These are phyloP conservation scores for Phialophora expanda DNA, from an alignment of 2,329 filamentous ascomycete species.

Conservation along the genomic window DNA sequence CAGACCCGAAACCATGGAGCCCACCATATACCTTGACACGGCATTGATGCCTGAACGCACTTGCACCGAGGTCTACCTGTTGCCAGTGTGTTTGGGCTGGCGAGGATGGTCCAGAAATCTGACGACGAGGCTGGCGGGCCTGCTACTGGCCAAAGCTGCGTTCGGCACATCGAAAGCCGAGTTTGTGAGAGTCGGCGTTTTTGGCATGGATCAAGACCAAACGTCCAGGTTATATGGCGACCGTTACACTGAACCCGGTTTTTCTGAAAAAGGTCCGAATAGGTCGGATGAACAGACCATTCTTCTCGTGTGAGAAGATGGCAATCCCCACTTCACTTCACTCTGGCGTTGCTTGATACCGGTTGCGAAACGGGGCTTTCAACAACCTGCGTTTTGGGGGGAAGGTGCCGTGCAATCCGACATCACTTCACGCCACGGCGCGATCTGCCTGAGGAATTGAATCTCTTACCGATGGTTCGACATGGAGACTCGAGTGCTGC, in stretches of 20 bases:
- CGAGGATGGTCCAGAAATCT: constrained; percentile 2
- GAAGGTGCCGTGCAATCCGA: too few species aligned
- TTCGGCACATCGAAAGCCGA: background rate
- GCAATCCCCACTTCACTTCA: background rate
- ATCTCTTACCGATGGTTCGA: too few species aligned
- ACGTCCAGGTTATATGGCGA: background rate
- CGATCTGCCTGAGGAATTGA: too few species aligned
- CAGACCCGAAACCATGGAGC: constrained; percentile 2
- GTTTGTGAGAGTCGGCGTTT: background rate
- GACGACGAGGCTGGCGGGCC: constrained; percentile 4
- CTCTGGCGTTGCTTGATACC: background rate
- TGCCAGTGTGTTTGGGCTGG: constrained; percentile 12
- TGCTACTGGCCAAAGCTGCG: constrained; percentile 4
- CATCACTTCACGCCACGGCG: too few species aligned
- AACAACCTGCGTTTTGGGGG: background rate
- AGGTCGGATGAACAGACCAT: background rate
- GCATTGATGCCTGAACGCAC: constrained; percentile 8
- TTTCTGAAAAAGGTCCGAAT: background rate
- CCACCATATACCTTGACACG: constrained; percentile 15
- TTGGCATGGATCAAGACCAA: constrained; percentile 9
- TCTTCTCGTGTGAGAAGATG: background rate
- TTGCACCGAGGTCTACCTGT: constrained; percentile 4
- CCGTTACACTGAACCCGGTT: background rate
- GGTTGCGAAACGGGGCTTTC: background rate
- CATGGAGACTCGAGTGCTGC: too few species aligned